A percentile compares a stretch with the other conserved stretches of the same genome.
These are phyloP conservation scores for Cerrena zonata DNA, from an alignment of 1,284 basidiomycete species.

Conservation along the genomic window DNA sequence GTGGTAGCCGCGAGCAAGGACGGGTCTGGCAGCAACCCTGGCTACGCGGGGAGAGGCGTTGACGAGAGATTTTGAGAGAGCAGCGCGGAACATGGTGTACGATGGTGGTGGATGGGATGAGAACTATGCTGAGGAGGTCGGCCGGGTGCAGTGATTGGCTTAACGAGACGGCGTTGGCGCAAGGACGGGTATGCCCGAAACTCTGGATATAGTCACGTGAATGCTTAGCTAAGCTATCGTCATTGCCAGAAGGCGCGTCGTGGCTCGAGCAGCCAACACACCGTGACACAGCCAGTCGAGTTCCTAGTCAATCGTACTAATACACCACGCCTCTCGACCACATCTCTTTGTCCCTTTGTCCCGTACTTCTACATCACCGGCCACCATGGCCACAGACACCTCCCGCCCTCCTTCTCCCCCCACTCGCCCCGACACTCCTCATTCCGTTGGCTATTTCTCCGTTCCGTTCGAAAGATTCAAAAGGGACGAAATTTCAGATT, in stretches of 20 bases:
- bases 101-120: slow-evolving; percentile 25
- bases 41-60: slow-evolving; percentile 38
- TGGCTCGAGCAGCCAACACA: too few species aligned
- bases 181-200: neutral
- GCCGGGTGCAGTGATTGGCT: neutral
- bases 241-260: neutral
- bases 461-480: slow-evolving; percentile 48
- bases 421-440: slow-evolving; percentile 17
- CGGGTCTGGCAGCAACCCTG: slow-evolving; percentile 39
- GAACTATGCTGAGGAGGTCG: slow-evolving; percentile 15
- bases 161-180: neutral
- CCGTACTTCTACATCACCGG: slow-evolving; percentile 4
- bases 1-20: slow-evolving; percentile 70
- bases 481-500: slow-evolving; percentile 48
- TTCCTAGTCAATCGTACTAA: neutral
- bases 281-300: neutral
- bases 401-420: slow-evolving; percentile 28
- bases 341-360: slow-evolving; percentile 10
- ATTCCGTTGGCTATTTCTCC: slow-evolving; percentile 41
- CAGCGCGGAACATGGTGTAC: slow-evolving; percentile 64
- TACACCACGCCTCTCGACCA: slow-evolving; percentile 8
- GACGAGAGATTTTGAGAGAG: slow-evolving; percentile 46
- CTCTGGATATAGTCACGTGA: neutral
- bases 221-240: slow-evolving; percentile 3
- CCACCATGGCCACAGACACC: slow-evolving; percentile 22